These are phyloP conservation scores for Zygosaccharomyces pseudorouxii DNA, from an alignment of 805 yeast genomes.

Conservation along the genomic window DNA sequence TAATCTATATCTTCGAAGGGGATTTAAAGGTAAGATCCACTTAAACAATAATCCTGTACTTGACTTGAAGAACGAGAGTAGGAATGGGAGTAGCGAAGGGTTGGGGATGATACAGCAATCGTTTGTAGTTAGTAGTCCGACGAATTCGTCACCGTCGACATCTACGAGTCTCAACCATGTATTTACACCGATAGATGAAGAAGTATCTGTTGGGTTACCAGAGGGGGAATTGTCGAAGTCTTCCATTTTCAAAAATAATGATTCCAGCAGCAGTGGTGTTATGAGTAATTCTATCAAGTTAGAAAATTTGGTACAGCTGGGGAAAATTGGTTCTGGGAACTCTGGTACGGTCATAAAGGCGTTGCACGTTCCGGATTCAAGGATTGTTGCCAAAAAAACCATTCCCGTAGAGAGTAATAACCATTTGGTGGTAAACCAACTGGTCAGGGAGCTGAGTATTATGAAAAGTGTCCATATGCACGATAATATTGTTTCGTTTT, in stretches of 20 bases:
- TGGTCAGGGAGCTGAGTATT: conserved; percentile 81
- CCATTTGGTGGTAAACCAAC: conserved; percentile 44
- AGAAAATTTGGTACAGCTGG: conserved; percentile 68
- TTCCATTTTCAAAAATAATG: conserved; percentile 19
- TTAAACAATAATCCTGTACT: conserved; percentile 9
- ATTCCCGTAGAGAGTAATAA: conserved; percentile 80
- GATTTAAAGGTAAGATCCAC: conserved; percentile 19
- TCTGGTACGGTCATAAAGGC: conserved; percentile 91
- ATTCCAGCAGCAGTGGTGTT: conserved; percentile 2
- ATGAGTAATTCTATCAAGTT: conserved; percentile 37
- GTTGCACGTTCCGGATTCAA: conserved; percentile 81
- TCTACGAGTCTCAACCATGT: conserved; percentile 16
- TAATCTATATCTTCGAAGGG: conserved; percentile 21
- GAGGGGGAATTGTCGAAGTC: conserved; percentile 13
- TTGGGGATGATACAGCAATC: conserved; percentile 12
- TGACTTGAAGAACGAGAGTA: conserved; percentile 6
- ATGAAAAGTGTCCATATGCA: conserved; percentile 81
- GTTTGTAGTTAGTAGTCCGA: conserved; percentile 16
- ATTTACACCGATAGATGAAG: conserved; percentile 16
- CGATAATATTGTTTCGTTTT: conserved; percentile 81
- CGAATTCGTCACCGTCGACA: conserved; percentile 16
- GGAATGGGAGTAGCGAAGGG: background rate
- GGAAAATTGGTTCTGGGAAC: conserved; percentile 85
- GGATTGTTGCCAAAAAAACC: conserved; percentile 83
- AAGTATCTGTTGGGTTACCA: conserved; percentile 3